Base-by-base conservation (phyloP, 257 asterid genomes). In the Fraxinus anomala region DNA sequence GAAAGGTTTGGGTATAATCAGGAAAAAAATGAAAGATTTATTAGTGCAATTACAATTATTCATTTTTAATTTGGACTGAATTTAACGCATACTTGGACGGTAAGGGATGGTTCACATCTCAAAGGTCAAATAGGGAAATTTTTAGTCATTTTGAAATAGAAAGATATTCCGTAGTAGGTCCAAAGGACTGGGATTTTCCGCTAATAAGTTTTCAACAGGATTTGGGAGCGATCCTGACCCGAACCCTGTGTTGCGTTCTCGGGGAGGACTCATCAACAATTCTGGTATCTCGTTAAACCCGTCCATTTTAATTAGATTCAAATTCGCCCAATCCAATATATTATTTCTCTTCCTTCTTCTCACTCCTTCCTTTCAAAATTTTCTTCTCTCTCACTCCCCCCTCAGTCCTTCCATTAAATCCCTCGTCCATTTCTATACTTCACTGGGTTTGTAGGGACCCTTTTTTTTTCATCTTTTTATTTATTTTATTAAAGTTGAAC, bases 251-350 rank as follows among this genome's bases (percentile, higher is more conserved):
- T 16, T 71, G 81, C 73, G 82, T 26, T 39, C 72, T 81, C 88
- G 90, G 28, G 28, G 28, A 26, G 0, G 88, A 87, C 84, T 80
- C 88, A 68, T 76, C 77, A 61, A 44, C 56, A 54, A 73, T 30
- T 78, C 51, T 79, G 59, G 73, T 84, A 79, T 82, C 79, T 72
- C 82, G 82, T 86, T 80, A 75, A 84, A 80, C 83, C 79, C 78
- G 63, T 69, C 77, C 82, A 37, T 30, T 68, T 72, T 80, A 68
- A 30, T 73, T 51, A 86, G 79, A 84, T 84, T 86, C 87, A 84
- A 86, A 80, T 86, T 86, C 86, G 86, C 85, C 42, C 82, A 83
- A 59, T 75, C 49, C 24, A n/a, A 21, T 56, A n/a, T 54, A 17
- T 17, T 39, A 37, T n/a, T 71, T 19, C 42, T 42, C 42, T 42